Evolutionary conservation across 2,329 filamentous ascomycete genomes (phyloP), one percentile per base, ranked within the genome.

Genomic region (Endoconidiophora polonica): DNA sequence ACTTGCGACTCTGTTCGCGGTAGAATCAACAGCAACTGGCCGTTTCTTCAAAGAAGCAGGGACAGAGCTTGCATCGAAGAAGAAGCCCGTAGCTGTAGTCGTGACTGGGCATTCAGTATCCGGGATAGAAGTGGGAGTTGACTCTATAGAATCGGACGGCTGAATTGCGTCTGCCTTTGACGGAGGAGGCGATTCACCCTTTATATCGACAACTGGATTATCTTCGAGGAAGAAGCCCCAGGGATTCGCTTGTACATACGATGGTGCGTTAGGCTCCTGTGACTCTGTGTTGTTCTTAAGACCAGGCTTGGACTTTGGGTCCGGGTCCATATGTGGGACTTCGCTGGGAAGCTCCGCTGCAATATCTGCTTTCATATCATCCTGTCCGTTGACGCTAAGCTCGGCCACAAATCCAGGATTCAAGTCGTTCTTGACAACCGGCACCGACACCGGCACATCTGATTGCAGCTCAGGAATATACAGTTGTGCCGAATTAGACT

Each of bases 201-300:
- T 33, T 3, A 42, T 22, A 23, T 52, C 50, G 16, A 52, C 41
- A 4, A 24, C 41, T 22, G 50, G 50, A 14, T 45, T 48, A 39
- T 54, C 52, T 43, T 55, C 54, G 4, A 55, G 45, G 42, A 55
- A 55, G 42, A 55, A 55, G 3, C 54, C 54, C 54, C 54, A 55
- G 4, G 54, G 54, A 39, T 55, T 55, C 1, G 52, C 54, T 29
- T 48, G 49, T 10, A 38, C 10, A 29, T 22, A 6, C 12, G 26
- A 33, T 22, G 42, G 20, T 9, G 40, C 18, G 26, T 39, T 9
- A 12, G 29, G 9, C 9, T 33, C 29, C 29, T 10, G 29, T 10
- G 29, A 9, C 12, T 29, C 33, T 37, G 23, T 37, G 18, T 5
- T 49, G 48, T 4, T 20, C 24, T 23, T 16, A 23, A 33, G 14